A percentile compares a stretch with the other conserved stretches of the same genome.
phyloP scores from a whole-genome alignment of 2,329 filamentous ascomycete species.

The Aspergillus felis region DNA sequence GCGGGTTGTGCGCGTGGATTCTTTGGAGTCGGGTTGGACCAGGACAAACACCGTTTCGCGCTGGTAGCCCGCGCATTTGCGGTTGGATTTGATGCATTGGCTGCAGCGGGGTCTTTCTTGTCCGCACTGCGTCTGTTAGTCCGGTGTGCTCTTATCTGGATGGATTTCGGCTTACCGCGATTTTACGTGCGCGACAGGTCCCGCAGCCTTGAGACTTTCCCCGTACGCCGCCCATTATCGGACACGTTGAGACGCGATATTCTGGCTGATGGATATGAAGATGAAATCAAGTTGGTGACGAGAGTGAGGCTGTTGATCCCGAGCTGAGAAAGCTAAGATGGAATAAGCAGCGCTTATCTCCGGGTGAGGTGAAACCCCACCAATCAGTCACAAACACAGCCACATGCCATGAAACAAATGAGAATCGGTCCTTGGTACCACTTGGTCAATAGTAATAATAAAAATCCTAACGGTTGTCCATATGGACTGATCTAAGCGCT shows the following conservation, averaged over 20 bases:
- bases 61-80: constrained; percentile 28
- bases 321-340: neutral
- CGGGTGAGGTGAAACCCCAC: neutral
- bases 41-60: constrained; percentile 25
- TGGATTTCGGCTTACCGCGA: neutral
- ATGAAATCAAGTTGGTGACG: neutral
- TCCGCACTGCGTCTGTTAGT: constrained; percentile 20
- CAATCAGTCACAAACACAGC: neutral
- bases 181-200: neutral
- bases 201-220: neutral
- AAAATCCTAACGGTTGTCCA: too few species aligned
- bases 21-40: constrained; percentile 17
- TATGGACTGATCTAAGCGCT: too few species aligned
- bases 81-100: constrained; percentile 28
- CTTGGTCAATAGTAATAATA: too few species aligned
- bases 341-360: neutral
- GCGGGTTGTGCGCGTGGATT: neutral
- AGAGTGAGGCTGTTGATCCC: neutral
- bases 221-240: neutral
- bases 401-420: neutral
- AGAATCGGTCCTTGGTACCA: too few species aligned
- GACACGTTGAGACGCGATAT: neutral
- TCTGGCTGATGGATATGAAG: neutral
- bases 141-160: too few species aligned
- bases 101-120: constrained; percentile 25